Evolutionary conservation across 257 asterid genomes (phyloP).

Genomic region (Solanum gracilifrons): DNA sequence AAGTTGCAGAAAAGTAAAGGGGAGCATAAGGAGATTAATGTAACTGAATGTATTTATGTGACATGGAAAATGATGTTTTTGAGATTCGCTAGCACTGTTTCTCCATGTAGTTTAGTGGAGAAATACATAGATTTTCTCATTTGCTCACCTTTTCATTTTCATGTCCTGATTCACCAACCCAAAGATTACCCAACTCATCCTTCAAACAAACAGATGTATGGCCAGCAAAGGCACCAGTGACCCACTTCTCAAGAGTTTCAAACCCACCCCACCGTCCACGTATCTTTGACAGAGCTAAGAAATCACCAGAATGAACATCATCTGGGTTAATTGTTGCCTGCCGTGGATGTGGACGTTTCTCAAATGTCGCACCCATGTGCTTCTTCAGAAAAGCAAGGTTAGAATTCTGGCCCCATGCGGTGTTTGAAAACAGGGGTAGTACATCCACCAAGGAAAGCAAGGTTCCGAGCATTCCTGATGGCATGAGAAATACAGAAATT

Average conservation of each 20-base stretch:
- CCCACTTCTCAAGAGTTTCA: slow-evolving; percentile 99
- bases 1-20: background rate
- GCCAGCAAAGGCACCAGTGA: slow-evolving; percentile 99
- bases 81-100: background rate
- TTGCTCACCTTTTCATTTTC: slow-evolving; percentile 84
- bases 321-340: slow-evolving; percentile 56
- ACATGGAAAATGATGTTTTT: background rate
- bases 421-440: slow-evolving; percentile 87
- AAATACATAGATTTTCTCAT: background rate
- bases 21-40: background rate
- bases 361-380: slow-evolving; percentile 95
- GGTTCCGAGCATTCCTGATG: slow-evolving; percentile 99
- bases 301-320: slow-evolving; percentile 92
- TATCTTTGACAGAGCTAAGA: slow-evolving; percentile 88
- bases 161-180: slow-evolving; percentile 99
- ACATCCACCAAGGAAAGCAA: slow-evolving; percentile 88
- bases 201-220: slow-evolving; percentile 96
- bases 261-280: slow-evolving; percentile 99
- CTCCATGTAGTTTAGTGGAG: background rate
- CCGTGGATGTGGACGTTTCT: slow-evolving; percentile 66
- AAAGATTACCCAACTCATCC: slow-evolving; percentile 75
- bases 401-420: slow-evolving; percentile 96
- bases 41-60: background rate
- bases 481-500: slow-evolving; percentile 94
- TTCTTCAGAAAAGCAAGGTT: slow-evolving; percentile 77